Evolutionary conservation across 176 grass and related monocot species (phyloP), one percentile per base, ranked within the genome.

Genomic region (Cenchrus purpureus): DNA sequence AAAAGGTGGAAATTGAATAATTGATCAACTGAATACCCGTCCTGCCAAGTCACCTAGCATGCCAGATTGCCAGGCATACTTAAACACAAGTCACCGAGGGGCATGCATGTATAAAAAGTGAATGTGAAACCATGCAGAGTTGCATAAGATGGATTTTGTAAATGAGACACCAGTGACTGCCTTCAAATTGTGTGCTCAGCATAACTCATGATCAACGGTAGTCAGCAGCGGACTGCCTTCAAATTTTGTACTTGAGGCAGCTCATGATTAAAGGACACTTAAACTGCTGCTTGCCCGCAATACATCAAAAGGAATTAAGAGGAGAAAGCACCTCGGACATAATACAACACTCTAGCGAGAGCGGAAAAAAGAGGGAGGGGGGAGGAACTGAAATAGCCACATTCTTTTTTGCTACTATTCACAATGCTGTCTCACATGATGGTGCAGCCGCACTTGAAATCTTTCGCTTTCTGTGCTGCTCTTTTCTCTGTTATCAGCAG

Each of bases 361-460:
- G 87, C 53, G 14, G 19, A 80, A 91, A 91, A 87, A 84, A 22
- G 50, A 11, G 20, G 12, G 52, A 49, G 42, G 43, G 5, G 61
- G 53, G 43, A 43, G 68, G 44, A 53, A 45, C 49, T 65, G 68
- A 54, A 55, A 83, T 61, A 10, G 45, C 65, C 79, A 77, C 84
- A 83, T 82, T 82, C 58, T 85, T 66, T 85, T 66, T 49, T 77
- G 76, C 81, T 81, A 57, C 81, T 74, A 79, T 73, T 83, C 66
- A 85, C 79, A 84, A 71, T 32, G 53, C 34, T 69, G 61, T 90
- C 73, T 90, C 73, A 92, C 85, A 90, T 87, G 81, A 92, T 90
- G 83, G 79, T 51, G 77, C 91, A 92, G 55, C 91, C 81, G 25
- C 91, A 92, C 70, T 79, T 85, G 81, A 78, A 73, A 76, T 87